Base-by-base conservation (phyloP, 371 early-diverging fungal species). In the Mortierella sp. region DNA sequence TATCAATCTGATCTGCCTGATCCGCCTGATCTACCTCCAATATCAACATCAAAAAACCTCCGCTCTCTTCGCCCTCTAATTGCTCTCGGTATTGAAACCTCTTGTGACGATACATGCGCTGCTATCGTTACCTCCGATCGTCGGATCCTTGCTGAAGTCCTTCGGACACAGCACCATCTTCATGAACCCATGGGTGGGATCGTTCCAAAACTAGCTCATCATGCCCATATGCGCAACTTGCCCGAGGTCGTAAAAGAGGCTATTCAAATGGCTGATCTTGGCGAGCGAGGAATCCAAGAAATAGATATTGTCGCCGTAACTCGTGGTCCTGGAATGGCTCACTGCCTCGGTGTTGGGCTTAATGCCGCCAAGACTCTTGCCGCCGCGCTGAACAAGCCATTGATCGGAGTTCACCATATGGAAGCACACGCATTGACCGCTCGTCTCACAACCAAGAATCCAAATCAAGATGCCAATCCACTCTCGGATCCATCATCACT, bases 401-500 rank as follows among this genome's bases (percentile, higher is more conserved):
- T 95, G 51, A 85, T 95, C 55, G 95, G 95, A 35, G 94, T 95
- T 34, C 95, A 95, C 83, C 96, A 95, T 70, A 95, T 95, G 95
- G 91, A 80, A 23, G 81, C 81, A 0, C 89, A 88, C 62, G 77
- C 76, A 23, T 68, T 82, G 28, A 74, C 74, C 26, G 73, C 75
- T 13, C 71, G 77, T 0, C 49, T 82, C 8, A 78, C 73, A 5
- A 72, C 71, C 7, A 13, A 12, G 6, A 43, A 66, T 29, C 71
- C 70, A 1, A 49, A 63, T 32, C 42, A 29, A 53, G 29, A 26
- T 10, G n/a, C 19, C 23, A 34, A 4, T 5, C 40, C 9, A n/a
- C 9, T 13, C 9, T 9, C 17, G 13, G 22, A 28, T 32, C 26
- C 15, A 19, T 19, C 23, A 29, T 22, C 12, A 34, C 28, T 59